Conservation (phyloP, 2,329 filamentous ascomycete genomes). For the Colletotrichum endophyticum region DNA sequence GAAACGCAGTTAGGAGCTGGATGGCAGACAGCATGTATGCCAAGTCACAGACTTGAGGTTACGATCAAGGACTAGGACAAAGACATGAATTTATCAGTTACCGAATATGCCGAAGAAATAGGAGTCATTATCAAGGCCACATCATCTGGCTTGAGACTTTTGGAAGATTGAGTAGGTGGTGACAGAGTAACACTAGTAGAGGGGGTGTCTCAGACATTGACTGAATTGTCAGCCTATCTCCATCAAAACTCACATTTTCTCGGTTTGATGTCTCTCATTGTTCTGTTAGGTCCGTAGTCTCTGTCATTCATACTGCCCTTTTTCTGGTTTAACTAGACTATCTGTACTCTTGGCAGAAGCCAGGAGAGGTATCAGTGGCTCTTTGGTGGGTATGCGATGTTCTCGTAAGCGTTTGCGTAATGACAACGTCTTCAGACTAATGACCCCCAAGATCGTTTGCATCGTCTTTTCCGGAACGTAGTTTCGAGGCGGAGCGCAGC, state of each 20-base stretch:
- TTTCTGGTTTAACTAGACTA: too few species aligned
- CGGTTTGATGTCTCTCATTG: too few species aligned
- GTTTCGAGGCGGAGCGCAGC: too few species aligned
- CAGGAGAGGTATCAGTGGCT: neutral
- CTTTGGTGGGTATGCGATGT: neutral
- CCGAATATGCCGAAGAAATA: neutral
- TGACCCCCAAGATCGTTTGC: neutral
- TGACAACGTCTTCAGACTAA: neutral
- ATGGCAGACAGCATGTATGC: neutral
- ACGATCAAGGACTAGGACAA: neutral
- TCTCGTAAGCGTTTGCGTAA: neutral
- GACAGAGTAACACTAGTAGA: neutral
- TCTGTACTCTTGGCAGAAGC: too few species aligned
- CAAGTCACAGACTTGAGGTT: neutral
- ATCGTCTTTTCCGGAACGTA: neutral
- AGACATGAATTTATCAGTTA: neutral
- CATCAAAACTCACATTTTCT: too few species aligned
- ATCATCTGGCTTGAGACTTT: neutral
- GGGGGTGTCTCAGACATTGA: too few species aligned
- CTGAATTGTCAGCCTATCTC: too few species aligned
- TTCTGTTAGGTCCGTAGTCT: too few species aligned
- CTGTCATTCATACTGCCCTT: too few species aligned
- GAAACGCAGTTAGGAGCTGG: neutral
- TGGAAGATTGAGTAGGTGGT: neutral
- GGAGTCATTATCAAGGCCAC: neutral